Conservation (phyloP, 768 basidiomycete genomes). For the Hypholoma sublateritium region DNA sequence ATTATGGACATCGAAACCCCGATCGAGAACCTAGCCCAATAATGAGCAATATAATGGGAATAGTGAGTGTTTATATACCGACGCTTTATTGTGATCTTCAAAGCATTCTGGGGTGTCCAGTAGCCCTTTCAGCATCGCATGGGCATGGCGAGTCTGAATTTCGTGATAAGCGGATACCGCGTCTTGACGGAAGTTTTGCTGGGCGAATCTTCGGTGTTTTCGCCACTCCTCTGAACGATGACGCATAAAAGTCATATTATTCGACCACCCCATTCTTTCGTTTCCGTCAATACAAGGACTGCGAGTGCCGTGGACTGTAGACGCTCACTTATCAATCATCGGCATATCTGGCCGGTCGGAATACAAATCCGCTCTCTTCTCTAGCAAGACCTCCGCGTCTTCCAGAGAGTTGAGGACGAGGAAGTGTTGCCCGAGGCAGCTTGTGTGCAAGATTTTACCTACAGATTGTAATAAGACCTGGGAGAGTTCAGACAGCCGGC, state of each 20-base stretch:
- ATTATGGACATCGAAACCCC: slow-evolving; percentile 9
- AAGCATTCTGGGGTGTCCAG: slow-evolving; percentile 13
- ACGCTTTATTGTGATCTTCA: slow-evolving; percentile 13
- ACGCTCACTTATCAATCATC: slow-evolving; percentile 13
- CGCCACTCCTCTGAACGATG: slow-evolving; percentile 35
- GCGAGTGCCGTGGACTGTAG: neutral
- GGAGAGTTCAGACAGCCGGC: neutral
- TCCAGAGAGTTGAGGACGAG: slow-evolving; percentile 27
- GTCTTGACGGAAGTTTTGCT: slow-evolving; percentile 29
- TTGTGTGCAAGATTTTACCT: slow-evolving; percentile 25
- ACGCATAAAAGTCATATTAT: slow-evolving; percentile 30
- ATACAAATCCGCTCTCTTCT: slow-evolving; percentile 47
- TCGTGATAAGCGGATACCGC: slow-evolving; percentile 23
- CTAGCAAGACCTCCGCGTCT: slow-evolving; percentile 27
- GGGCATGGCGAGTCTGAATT: slow-evolving; percentile 27
- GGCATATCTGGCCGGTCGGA: slow-evolving; percentile 39
- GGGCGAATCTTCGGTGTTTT: slow-evolving; percentile 31
- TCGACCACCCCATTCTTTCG: slow-evolving; percentile 34
- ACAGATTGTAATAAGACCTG: neutral
- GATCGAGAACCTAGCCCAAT: slow-evolving; percentile 5
- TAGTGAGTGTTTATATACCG: neutral
- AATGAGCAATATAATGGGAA: neutral
- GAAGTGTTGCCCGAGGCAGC: slow-evolving; percentile 22
- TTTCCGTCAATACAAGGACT: neutral
- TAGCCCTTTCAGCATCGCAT: slow-evolving; percentile 27